Percentiles rank a stretch among this genome's conserved stretches.
Evolutionary conservation across 441 rosid genomes (phyloP).

Genomic region (Populus hybrid): DNA sequence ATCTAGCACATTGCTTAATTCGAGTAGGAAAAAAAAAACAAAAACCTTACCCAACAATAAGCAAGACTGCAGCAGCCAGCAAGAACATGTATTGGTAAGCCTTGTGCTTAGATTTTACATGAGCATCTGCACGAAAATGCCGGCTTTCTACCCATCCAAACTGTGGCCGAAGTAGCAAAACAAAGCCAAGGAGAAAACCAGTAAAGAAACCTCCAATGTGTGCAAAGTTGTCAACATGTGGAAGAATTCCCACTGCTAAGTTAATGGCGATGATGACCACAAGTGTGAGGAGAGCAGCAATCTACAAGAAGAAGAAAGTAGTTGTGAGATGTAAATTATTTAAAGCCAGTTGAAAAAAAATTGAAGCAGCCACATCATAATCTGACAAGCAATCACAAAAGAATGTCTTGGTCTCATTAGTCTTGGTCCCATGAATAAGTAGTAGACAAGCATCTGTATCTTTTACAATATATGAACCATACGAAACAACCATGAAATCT

Average conservation of each 20-base stretch:
- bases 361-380: neutral
- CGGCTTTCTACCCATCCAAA: constrained; percentile 52
- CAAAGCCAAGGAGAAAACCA: constrained; percentile 80
- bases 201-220: constrained; percentile 89
- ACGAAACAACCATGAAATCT: neutral
- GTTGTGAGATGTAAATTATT: neutral
- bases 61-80: constrained; percentile 39
- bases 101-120: constrained; percentile 57
- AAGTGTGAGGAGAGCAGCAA: constrained; percentile 69
- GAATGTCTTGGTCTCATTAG: neutral
- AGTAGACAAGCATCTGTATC: neutral
- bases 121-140: constrained; percentile 44
- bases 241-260: constrained; percentile 82
- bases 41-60: constrained; percentile 55
- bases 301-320: constrained; percentile 36
- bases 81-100: constrained; percentile 60
- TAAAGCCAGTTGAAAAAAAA: neutral
- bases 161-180: constrained; percentile 72
- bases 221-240: constrained; percentile 89
- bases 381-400: neutral
- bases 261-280: constrained; percentile 63
- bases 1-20: neutral
- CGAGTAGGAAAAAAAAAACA: neutral
- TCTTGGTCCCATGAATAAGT: neutral
- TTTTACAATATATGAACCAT: no score